Evolutionary conservation across 805 yeast genomes (phyloP), one percentile per base, ranked within the genome.

Genomic region (Metschnikowia proteae): DNA sequence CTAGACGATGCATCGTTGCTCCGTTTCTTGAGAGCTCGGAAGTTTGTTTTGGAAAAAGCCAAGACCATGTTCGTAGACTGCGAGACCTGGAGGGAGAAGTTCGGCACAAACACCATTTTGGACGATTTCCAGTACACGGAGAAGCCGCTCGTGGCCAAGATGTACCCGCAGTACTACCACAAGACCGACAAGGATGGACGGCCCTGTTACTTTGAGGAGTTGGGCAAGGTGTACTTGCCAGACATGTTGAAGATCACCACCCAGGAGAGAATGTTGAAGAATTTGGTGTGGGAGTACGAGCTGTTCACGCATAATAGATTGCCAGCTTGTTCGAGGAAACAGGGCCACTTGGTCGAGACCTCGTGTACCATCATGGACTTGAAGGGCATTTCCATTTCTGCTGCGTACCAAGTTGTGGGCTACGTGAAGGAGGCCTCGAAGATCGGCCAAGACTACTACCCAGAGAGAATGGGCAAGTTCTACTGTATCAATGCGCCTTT

Each of bases 381-480:
- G 66, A 94, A 94, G 73, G 97, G 97, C 31, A 90, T 92, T 49
- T 88, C 97, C 26, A 76, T 94, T 51, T 74, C 86, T 25, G 72
- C 94, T 42, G 96, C 96, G 26, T 82, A 84, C 55, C 88, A 85
- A 65, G 99, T 94, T 38, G 75, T 89, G 55, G 76, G 84, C 9
- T 94, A 90, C 69, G 96, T 94, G 47, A 83, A 84, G 66, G 97
- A 91, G 70, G 97, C 99, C 7, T 88, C 97, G 10, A 74, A 80
- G 61, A 88, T 94, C 60, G 97, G 98, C 51, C 99, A 94, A 76
- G 88, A 94, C 73, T 92, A 88, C 72, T 94, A 94, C 67, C 99
- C 99, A 11, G 99, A 94, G 77, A 86, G 98, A 71, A 94, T 94
- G 99, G 99, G 99, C 64, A 90, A 88, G 70, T 94, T 92, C 66